Percentiles rank a stretch among this genome's conserved stretches.
Conservation (phyloP, 1,284 basidiomycete genomes). For the Ustilago esculenta region DNA sequence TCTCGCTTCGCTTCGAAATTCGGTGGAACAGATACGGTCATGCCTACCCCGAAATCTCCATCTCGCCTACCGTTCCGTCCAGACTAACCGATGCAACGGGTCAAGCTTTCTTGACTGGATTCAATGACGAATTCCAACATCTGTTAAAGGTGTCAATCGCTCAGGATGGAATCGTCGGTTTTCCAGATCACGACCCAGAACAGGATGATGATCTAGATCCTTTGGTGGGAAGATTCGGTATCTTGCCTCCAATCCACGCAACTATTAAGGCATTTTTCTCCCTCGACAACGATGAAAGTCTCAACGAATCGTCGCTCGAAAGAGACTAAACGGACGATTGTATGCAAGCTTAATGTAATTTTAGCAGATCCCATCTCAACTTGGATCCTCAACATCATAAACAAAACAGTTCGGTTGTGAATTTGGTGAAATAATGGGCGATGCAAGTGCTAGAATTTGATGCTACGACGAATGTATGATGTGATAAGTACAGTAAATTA, state of each 20-base stretch:
- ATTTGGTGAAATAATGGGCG: too few species aligned
- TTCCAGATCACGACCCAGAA: conserved; percentile 12
- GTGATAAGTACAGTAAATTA: not conserved
- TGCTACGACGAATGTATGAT: too few species aligned
- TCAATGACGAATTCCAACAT: conserved; percentile 18
- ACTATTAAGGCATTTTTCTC: conserved; percentile 28
- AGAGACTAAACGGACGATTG: too few species aligned
- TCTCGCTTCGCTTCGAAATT: conserved; percentile 16
- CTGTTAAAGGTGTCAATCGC: conserved; percentile 9
- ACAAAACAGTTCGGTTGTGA: too few species aligned
- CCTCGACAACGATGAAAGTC: conserved; percentile 4
- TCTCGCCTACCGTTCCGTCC: conserved; percentile 3
- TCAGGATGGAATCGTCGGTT: conserved; percentile 11
- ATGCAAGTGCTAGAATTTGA: too few species aligned
- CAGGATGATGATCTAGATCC: conserved; percentile 8
- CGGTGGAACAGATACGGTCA: conserved; percentile 32
- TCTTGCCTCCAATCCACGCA: conserved; percentile 11
- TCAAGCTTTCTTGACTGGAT: not conserved
- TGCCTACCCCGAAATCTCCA: conserved; percentile 8
- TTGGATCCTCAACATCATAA: too few species aligned
- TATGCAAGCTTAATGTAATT: too few species aligned
- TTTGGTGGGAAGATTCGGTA: conserved; percentile 16
- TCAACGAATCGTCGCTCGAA: too few species aligned
- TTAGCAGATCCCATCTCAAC: too few species aligned
- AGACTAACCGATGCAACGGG: not conserved